phyloP scores from a whole-genome alignment of 108 stramenopile species.

The Skeletonema grethae region DNA sequence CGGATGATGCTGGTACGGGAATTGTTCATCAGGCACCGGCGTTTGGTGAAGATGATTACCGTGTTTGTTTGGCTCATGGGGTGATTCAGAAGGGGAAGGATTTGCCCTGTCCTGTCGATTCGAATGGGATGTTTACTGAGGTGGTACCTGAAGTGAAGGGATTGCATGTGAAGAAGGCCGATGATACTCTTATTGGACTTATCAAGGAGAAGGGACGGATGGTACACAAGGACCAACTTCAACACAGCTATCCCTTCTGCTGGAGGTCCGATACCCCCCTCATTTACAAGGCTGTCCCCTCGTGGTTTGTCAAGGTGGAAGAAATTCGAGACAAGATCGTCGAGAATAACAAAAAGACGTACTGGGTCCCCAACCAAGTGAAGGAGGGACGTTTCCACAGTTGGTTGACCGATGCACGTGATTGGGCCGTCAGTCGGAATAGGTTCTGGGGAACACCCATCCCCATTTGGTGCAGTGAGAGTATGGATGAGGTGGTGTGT shows the following conservation, averaged over 20 bases:
- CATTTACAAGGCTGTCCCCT: constrained; percentile 99
- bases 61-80: constrained; percentile 94
- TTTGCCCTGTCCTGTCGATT: constrained; percentile 96
- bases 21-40: constrained; percentile 99
- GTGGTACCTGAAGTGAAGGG: constrained; percentile 88
- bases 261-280: constrained; percentile 99
- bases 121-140: constrained; percentile 90
- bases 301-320: constrained; percentile 98
- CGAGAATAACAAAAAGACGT: constrained; percentile 94
- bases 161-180: constrained; percentile 94
- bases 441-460: constrained; percentile 99
- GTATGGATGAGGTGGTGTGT: constrained; percentile 92
- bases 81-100: constrained; percentile 93
- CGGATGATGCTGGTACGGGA: constrained; percentile 98
- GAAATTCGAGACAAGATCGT: constrained; percentile 94
- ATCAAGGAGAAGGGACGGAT: constrained; percentile 91
- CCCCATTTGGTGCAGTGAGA: constrained; percentile 98
- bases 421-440: constrained; percentile 99
- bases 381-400: constrained; percentile 99
- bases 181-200: constrained; percentile 84
- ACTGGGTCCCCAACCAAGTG: constrained; percentile 96
- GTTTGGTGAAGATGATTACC: constrained; percentile 99
- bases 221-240: constrained; percentile 89
- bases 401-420: constrained; percentile 97
- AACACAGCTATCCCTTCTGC: constrained; percentile 99